Conservation (phyloP, 306 rosid genomes). For the Casuarina glauca region DNA sequence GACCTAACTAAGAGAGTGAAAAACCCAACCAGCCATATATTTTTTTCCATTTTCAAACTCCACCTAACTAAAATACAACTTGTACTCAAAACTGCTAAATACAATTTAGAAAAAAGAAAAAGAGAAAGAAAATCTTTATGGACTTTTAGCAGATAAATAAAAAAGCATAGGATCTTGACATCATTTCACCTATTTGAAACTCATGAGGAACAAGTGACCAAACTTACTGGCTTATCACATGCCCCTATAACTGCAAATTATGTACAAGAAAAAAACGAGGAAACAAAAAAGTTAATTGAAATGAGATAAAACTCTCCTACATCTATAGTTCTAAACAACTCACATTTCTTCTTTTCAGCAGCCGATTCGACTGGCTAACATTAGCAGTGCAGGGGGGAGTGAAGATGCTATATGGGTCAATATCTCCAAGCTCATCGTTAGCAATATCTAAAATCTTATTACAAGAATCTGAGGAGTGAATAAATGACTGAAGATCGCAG, state of each 20-base stretch:
- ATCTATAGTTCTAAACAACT: constrained; percentile 29
- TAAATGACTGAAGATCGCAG: constrained; percentile 55
- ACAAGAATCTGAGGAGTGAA: constrained; percentile 58
- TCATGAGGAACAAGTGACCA: neutral
- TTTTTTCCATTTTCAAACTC: neutral
- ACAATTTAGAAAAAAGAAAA: neutral
- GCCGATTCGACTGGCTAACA: constrained; percentile 49
- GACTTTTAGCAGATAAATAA: neutral
- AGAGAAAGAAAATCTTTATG: neutral
- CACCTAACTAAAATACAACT: neutral
- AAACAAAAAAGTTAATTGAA: neutral
- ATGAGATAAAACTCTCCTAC: neutral
- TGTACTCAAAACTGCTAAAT: neutral
- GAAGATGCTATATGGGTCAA: constrained; percentile 82
- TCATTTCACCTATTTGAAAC: neutral
- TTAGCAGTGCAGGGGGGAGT: constrained; percentile 60
- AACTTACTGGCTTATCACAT: neutral
- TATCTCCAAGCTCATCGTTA: constrained; percentile 57
- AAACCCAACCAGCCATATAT: neutral
- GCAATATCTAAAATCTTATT: constrained; percentile 43
- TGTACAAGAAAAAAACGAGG: neutral
- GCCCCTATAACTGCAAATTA: neutral
- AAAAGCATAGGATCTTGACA: neutral
- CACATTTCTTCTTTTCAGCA: constrained; percentile 60
- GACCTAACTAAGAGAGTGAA: neutral